A percentile compares a stretch with the other conserved stretches of the same genome.
These are phyloP conservation scores for Phaffia rhodozyma DNA, from an alignment of 1,284 basidiomycete species.

Conservation along the genomic window DNA sequence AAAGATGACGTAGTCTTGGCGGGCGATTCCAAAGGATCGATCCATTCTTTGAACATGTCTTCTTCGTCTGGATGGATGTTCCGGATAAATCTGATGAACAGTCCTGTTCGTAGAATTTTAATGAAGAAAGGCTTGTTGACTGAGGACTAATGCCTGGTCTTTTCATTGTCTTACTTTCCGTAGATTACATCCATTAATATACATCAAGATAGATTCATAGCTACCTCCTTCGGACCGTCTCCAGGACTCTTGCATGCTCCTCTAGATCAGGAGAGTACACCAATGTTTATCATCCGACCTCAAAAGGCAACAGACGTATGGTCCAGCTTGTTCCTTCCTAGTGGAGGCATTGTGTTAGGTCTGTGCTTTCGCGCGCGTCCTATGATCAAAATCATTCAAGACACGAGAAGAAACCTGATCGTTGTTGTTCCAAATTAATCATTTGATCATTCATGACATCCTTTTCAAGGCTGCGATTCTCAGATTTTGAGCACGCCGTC, in stretches of 20 bases:
- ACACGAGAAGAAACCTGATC: too few relatives aligned
- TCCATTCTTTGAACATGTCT: constrained; percentile 1
- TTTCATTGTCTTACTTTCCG: background rate
- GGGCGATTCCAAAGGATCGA: constrained; percentile 1
- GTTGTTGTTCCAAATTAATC: too few relatives aligned
- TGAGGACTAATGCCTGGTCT: background rate
- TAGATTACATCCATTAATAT: constrained; percentile 13
- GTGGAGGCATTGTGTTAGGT: constrained; percentile 13
- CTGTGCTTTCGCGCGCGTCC: background rate
- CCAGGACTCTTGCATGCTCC: constrained; percentile 11
- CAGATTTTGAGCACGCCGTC: constrained; percentile 10
- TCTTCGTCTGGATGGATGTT: background rate
- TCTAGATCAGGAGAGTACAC: background rate
- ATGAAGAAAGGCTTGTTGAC: background rate
- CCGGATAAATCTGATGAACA: background rate
- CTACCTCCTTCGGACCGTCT: constrained; percentile 12
- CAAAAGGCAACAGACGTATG: constrained; percentile 16
- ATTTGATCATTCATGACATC: too few relatives aligned
- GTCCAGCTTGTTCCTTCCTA: constrained; percentile 1
- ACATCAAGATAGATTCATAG: constrained; percentile 8
- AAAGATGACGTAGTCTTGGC: background rate
- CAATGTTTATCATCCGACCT: constrained; percentile 6
- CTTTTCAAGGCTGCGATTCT: constrained; percentile 8
- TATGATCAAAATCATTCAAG: too few relatives aligned
- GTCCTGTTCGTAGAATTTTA: background rate